These are phyloP conservation scores for Lithospermum erythrorhizon DNA, from an alignment of 257 asterid genomes.

Conservation along the genomic window DNA sequence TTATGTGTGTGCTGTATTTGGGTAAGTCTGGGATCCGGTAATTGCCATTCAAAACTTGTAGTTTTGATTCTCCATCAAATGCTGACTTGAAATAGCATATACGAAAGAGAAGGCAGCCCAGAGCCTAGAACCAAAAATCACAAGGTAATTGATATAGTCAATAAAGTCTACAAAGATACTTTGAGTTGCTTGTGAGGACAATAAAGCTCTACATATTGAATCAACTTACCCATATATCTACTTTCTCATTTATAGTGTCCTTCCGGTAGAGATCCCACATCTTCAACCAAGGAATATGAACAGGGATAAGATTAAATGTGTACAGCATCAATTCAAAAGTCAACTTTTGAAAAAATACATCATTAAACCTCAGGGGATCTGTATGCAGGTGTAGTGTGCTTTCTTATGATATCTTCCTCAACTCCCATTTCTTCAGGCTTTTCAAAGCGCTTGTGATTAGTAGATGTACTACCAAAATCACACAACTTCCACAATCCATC, in stretches of 20 bases:
- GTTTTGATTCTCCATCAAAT: constrained; percentile 98
- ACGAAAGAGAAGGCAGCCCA: constrained; percentile 93
- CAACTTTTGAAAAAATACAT: constrained; percentile 22
- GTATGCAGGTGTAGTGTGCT: constrained; percentile 96
- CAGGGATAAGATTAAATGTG: constrained; percentile 31
- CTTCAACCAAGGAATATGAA: constrained; percentile 41
- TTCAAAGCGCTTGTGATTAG: constrained; percentile 94
- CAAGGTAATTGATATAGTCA: neutral
- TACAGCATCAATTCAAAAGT: constrained; percentile 23
- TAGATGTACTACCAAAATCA: constrained; percentile 89
- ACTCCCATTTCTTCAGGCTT: constrained; percentile 98
- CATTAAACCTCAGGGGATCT: constrained; percentile 94
- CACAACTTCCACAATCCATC: constrained; percentile 96
- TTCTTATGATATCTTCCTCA: constrained; percentile 94
- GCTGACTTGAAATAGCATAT: constrained; percentile 90
- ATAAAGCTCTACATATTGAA: neutral
- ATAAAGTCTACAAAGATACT: neutral
- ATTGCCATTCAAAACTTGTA: constrained; percentile 87
- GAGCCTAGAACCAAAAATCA: constrained; percentile 49
- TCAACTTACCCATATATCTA: constrained; percentile 92
- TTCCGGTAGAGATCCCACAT: constrained; percentile 95
- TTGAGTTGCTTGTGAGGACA: neutral
- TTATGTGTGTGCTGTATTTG: constrained; percentile 58
- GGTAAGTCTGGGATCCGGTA: constrained; percentile 91
- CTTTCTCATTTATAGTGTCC: constrained; percentile 86